Evolutionary conservation across 2,329 filamentous ascomycete species (phyloP).

Genomic region (Coccinonectria pachysandricola): DNA sequence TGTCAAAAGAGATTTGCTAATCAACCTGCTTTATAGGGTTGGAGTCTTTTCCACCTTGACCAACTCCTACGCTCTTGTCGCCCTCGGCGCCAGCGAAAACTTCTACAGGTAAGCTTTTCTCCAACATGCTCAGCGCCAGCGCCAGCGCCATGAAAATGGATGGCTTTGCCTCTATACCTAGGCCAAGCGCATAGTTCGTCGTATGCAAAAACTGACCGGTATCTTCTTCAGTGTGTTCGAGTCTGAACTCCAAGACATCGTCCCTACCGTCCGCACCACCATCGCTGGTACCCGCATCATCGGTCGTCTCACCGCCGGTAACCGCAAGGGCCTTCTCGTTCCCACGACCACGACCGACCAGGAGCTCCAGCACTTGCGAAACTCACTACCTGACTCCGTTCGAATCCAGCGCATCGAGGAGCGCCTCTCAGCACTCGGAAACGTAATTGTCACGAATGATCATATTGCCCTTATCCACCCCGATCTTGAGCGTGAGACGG

Average conservation of each 20-base stretch:
- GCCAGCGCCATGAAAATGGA: too few relatives aligned
- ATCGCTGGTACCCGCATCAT: conserved; percentile 96
- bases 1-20: too few relatives aligned
- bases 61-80: conserved; percentile 92
- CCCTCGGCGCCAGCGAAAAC: conserved; percentile 92
- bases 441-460: conserved; percentile 94
- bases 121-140: too few relatives aligned
- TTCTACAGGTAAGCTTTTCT: conserved; percentile 89
- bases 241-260: conserved; percentile 91
- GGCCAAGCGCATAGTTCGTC: too few relatives aligned
- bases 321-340: conserved; percentile 92
- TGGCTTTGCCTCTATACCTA: too few relatives aligned
- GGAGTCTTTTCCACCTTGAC: conserved; percentile 95
- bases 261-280: conserved; percentile 92
- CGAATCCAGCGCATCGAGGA: conserved; percentile 98
- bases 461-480: conserved; percentile 95
- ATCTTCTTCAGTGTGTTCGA: conserved; percentile 95
- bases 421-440: conserved; percentile 86
- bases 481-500: conserved; percentile 92
- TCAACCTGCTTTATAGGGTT: too few relatives aligned
- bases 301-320: conserved; percentile 88
- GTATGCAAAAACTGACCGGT: too few relatives aligned
- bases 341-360: conserved; percentile 95
- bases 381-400: conserved; percentile 82
- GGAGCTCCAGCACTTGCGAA: conserved; percentile 93